Conservation (phyloP, 2,329 filamentous ascomycete genomes). For the Cryphonectria parasitica region DNA sequence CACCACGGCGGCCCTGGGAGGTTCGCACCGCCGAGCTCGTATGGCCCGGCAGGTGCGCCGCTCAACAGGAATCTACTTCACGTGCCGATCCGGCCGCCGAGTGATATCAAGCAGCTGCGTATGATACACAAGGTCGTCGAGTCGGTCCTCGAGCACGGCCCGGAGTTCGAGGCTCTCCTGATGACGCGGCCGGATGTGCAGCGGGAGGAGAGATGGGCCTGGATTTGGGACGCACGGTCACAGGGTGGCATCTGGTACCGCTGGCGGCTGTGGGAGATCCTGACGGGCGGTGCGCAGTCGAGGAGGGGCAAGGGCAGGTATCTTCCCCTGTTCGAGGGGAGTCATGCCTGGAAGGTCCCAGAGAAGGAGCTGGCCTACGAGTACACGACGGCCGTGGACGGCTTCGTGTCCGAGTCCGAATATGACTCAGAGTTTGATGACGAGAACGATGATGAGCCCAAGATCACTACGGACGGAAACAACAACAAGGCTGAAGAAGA, state of each 20-base stretch:
- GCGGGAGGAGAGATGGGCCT: conserved; percentile 87
- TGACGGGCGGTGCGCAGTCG: conserved; percentile 63
- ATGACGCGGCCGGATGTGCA: conserved; percentile 88
- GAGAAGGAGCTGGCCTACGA: conserved; percentile 78
- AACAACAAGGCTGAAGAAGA: conserved; percentile 48
- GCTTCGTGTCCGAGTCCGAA: conserved; percentile 81
- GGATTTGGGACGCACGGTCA: conserved; percentile 86
- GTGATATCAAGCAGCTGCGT: conserved; percentile 76
- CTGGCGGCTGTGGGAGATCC: conserved; percentile 85
- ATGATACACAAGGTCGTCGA: conserved; percentile 90
- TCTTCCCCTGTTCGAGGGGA: conserved; percentile 73
- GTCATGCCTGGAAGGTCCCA: conserved; percentile 77
- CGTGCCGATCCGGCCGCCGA: conserved; percentile 75
- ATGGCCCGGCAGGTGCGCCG: conserved; percentile 49
- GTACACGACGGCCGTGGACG: conserved; percentile 74
- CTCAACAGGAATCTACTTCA: conserved; percentile 58
- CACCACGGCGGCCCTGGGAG: conserved; percentile 42
- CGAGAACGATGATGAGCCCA: conserved; percentile 64
- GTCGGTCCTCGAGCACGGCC: conserved; percentile 74
- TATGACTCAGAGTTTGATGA: conserved; percentile 90
- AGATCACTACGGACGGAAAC: conserved; percentile 45
- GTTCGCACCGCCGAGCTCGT: conserved; percentile 79
- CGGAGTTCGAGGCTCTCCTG: conserved; percentile 87
- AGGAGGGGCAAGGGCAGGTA: conserved; percentile 55
- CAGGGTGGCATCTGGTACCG: conserved; percentile 87